phyloP scores from a whole-genome alignment of 2,329 filamentous ascomycete genomes.

The Pestalotiopsis sp. region DNA sequence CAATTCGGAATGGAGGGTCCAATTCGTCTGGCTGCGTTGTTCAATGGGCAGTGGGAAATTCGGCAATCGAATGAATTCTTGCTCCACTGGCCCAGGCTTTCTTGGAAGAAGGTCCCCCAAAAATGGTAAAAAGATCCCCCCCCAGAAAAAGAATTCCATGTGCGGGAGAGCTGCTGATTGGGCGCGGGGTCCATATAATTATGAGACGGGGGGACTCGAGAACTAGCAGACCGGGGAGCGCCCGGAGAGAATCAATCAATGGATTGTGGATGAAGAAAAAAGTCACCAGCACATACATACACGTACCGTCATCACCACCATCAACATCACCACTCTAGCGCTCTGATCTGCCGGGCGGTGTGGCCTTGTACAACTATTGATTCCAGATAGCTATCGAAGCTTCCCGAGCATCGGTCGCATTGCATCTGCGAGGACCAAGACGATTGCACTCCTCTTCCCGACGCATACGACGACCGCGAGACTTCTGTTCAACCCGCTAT shows the following conservation, averaged over 20 bases:
- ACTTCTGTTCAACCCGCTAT: not conserved
- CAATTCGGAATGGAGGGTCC: no score
- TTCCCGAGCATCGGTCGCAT: not conserved
- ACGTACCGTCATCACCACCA: not conserved
- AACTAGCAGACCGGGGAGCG: not conserved
- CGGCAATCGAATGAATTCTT: not conserved
- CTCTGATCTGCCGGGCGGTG: constrained; percentile 10
- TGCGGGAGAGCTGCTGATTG: not conserved
- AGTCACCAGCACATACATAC: not conserved
- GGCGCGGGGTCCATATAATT: not conserved
- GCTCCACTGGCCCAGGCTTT: not conserved
- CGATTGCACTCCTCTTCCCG: not conserved
- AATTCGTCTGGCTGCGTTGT: not conserved
- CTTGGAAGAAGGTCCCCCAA: not conserved
- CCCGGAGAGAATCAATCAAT: not conserved
- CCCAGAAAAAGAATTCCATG: not conserved
- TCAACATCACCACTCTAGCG: not conserved
- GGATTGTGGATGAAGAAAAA: not conserved
- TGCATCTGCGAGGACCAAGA: not conserved
- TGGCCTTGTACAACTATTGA: not conserved
- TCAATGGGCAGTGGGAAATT: not conserved
- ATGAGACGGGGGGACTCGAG: not conserved
- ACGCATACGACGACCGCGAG: no score
- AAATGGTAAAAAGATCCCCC: not conserved
- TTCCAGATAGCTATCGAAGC: not conserved